These are phyloP conservation scores for Beauveria brongniartii DNA, from an alignment of 2,329 filamentous ascomycete genomes.

Conservation along the genomic window DNA sequence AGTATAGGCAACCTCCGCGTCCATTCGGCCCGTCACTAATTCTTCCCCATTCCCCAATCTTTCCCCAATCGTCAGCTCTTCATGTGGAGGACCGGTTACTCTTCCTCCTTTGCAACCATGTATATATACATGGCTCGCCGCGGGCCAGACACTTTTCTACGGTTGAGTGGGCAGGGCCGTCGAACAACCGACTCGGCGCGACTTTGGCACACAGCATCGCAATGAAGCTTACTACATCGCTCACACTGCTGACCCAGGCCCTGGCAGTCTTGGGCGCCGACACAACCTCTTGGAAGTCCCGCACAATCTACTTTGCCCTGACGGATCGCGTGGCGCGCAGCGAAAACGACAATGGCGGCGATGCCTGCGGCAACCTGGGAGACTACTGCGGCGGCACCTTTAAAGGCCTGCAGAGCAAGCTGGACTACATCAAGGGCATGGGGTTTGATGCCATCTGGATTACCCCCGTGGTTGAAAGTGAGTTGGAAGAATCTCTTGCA, in stretches of 20 bases:
- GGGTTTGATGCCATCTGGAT: constrained; percentile 53
- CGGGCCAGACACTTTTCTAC: not conserved
- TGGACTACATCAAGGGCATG: constrained; percentile 57
- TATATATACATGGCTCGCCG: not conserved
- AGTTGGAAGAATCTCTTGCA: constrained; percentile 13
- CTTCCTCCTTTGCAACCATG: too few relatives aligned
- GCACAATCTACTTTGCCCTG: constrained; percentile 51
- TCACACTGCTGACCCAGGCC: constrained; percentile 9
- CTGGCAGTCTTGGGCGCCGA: constrained; percentile 23
- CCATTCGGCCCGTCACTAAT: constrained; percentile 3
- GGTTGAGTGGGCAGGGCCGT: not conserved
- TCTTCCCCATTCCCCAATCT: not conserved
- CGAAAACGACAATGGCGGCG: constrained; percentile 33
- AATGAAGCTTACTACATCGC: constrained; percentile 13
- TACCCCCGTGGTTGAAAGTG: constrained; percentile 44
- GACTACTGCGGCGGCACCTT: constrained; percentile 56
- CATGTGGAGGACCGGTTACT: not conserved
- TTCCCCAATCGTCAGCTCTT: not conserved
- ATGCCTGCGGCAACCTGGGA: constrained; percentile 31
- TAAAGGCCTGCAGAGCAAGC: constrained; percentile 46
- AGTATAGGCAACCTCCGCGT: not conserved
- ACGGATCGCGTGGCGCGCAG: constrained; percentile 47
- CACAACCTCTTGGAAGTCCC: constrained; percentile 40
- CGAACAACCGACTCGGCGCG: not conserved
- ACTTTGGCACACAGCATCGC: not conserved